A percentile compares a stretch with the other conserved stretches of the same genome.
Conservation (phyloP, 2,329 filamentous ascomycete genomes). For the Trichoderma endophyticum region DNA sequence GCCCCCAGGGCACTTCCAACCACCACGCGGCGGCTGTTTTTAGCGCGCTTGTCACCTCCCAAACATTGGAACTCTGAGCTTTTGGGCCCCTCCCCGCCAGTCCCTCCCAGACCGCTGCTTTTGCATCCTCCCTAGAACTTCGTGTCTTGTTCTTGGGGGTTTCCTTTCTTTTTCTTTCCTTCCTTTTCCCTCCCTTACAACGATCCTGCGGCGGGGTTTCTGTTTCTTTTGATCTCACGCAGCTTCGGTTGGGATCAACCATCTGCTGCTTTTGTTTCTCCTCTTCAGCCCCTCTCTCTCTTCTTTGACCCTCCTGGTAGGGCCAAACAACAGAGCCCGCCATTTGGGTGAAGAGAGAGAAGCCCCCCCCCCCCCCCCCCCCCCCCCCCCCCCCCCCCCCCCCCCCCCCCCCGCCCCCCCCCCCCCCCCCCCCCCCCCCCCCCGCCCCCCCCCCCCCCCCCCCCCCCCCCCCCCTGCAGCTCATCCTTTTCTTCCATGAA, state of each 20-base stretch:
- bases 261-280: not conserved
- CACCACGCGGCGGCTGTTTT: conserved; percentile 16
- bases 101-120: conserved; percentile 19
- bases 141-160: not conserved
- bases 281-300: not conserved
- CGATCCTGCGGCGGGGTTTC: not conserved
- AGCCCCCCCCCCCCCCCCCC: not conserved
- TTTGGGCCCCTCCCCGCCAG: conserved; percentile 13
- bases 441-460: not conserved
- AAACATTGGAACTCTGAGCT: conserved; percentile 9
- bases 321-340: conserved; percentile 6
- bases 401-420: not conserved
- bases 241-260: not conserved
- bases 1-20: conserved; percentile 2
- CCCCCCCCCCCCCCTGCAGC: not conserved
- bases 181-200: not conserved
- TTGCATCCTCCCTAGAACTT: conserved; percentile 12
- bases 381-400: not conserved
- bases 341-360: conserved; percentile 16
- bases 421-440: not conserved
- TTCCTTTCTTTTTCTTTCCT: not conserved
- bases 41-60: conserved; percentile 18
- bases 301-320: not conserved
- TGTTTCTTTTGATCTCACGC: not conserved
- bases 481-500: not conserved